phyloP scores from a whole-genome alignment of 2,329 filamentous ascomycete genomes.

The Neurospora sp. region DNA sequence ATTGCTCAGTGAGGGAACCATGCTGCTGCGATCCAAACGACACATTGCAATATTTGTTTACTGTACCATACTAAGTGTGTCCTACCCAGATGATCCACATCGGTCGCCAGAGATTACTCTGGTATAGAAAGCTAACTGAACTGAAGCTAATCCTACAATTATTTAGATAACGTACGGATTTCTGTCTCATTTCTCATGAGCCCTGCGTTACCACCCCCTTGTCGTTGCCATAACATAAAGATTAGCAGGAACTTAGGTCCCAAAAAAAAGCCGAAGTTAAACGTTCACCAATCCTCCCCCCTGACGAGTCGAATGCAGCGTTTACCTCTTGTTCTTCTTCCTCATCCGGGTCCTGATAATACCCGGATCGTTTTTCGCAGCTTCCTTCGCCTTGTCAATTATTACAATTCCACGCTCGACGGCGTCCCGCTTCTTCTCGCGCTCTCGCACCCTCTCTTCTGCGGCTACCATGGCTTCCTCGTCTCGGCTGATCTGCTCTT shows the following conservation, averaged over 20 bases:
- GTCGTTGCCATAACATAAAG: neutral
- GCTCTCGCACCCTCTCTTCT: slow-evolving; percentile 18
- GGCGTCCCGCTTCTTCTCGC: slow-evolving; percentile 16
- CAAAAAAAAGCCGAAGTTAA: neutral
- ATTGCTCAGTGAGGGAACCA: neutral
- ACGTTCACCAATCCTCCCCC: neutral
- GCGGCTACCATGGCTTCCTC: slow-evolving; percentile 22
- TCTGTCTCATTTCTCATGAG: neutral
- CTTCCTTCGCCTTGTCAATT: slow-evolving; percentile 5
- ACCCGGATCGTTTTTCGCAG: slow-evolving; percentile 11
- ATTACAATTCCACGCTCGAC: slow-evolving; percentile 10
- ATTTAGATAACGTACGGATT: neutral
- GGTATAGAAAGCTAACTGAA: neutral
- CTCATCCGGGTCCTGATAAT: slow-evolving; percentile 16
- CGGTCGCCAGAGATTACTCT: neutral
- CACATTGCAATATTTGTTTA: neutral
- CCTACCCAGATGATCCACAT: neutral
- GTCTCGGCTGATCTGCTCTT: slow-evolving; percentile 24
- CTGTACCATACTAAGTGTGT: neutral
- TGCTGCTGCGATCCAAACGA: neutral
- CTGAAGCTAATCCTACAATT: neutral
- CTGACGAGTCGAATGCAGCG: neutral
- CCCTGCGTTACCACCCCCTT: neutral
- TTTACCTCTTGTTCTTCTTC: slow-evolving; percentile 15
- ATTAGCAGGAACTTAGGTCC: neutral